Percentiles rank a stretch among this genome's conserved stretches.
Conservation (phyloP, 805 yeast species). For the Diddensiella transvaalensis region DNA sequence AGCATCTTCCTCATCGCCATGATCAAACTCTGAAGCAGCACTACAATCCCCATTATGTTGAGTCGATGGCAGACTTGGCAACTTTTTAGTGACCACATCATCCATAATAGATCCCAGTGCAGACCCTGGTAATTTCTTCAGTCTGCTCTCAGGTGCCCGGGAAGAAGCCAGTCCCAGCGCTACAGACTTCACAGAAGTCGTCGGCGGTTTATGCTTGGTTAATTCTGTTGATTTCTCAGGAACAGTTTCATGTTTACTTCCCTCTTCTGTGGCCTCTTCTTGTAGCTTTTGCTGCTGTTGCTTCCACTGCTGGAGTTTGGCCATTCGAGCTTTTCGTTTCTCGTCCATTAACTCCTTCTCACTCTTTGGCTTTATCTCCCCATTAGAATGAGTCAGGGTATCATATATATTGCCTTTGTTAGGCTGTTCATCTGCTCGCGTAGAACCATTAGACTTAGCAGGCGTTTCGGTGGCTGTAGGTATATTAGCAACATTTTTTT, state of each 20-base stretch:
- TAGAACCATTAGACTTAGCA: background rate
- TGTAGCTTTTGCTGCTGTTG: slow-evolving; percentile 40
- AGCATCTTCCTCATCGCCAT: slow-evolving; percentile 7
- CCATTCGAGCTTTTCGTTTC: slow-evolving; percentile 43
- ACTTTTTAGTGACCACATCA: slow-evolving; percentile 12
- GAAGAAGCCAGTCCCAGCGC: background rate
- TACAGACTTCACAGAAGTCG: background rate
- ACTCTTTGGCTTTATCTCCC: slow-evolving; percentile 17
- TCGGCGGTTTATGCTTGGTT: background rate
- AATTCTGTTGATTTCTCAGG: slow-evolving; percentile 2
- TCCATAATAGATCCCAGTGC: slow-evolving; percentile 1
- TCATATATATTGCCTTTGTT: background rate
- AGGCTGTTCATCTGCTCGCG: slow-evolving; percentile 9
- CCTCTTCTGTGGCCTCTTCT: slow-evolving; percentile 16
- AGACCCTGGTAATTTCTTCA: background rate
- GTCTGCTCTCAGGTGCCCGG: background rate
- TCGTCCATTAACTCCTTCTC: slow-evolving; percentile 32
- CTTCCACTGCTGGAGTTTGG: slow-evolving; percentile 59
- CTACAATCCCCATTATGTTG: slow-evolving; percentile 3
- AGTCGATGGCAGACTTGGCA: slow-evolving; percentile 1
- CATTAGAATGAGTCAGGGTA: slow-evolving; percentile 19
- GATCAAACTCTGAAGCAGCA: background rate
- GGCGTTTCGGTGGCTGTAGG: slow-evolving; percentile 7
- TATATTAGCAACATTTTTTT: slow-evolving; percentile 4
- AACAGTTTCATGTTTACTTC: slow-evolving; percentile 2